These are phyloP conservation scores for Dittrichia graveolens DNA, from an alignment of 129 eudicot species.

Conservation along the genomic window DNA sequence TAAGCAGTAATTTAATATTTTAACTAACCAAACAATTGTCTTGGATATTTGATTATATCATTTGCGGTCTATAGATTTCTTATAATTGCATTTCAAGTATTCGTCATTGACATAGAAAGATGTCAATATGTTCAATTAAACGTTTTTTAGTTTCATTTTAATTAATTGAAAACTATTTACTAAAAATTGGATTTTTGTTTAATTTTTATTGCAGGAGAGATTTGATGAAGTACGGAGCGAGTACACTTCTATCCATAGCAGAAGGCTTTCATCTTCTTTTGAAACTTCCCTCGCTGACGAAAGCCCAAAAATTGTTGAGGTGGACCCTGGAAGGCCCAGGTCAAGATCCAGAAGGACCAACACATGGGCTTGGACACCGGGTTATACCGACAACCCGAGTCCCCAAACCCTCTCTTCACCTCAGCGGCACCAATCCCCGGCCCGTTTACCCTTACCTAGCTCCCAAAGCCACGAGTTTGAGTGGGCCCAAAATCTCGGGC, in stretches of 20 bases:
- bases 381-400: slow-evolving; percentile 32
- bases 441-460: slow-evolving; percentile 48
- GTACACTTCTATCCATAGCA: slow-evolving; percentile 51
- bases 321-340: slow-evolving; percentile 78
- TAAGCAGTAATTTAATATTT: no score
- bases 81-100: background rate
- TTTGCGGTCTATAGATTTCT: background rate
- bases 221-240: slow-evolving; percentile 59
- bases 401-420: slow-evolving; percentile 51
- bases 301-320: slow-evolving; percentile 76
- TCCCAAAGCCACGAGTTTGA: slow-evolving; percentile 56
- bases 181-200: background rate
- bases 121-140: background rate
- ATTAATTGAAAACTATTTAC: background rate
- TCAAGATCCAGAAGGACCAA: slow-evolving; percentile 64
- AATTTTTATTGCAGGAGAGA: slow-evolving; percentile 44
- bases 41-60: background rate
- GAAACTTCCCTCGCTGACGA: slow-evolving; percentile 50
- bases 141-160: background rate
- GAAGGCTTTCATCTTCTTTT: slow-evolving; percentile 71
- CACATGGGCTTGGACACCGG: slow-evolving; percentile 48
- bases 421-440: slow-evolving; percentile 42
- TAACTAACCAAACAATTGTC: no score
- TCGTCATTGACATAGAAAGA: background rate
- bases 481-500: slow-evolving; percentile 57